Evolutionary conservation across 2,329 filamentous ascomycete genomes (phyloP).

Genomic region (Fusarium zealandicum): DNA sequence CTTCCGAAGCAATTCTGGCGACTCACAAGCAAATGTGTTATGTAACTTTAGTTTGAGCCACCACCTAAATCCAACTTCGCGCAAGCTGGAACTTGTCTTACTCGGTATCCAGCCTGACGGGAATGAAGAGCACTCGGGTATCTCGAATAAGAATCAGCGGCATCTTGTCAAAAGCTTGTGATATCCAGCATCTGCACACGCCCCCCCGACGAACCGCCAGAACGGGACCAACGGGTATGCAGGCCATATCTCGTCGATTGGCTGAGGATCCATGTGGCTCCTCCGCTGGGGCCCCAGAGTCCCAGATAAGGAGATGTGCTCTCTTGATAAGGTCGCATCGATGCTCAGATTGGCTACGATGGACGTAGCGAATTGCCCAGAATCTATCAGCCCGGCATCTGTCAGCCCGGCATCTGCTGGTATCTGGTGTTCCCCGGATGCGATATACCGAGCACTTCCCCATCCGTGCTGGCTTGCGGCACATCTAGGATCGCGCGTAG

Average conservation of each 20-base stretch:
- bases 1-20: constrained; percentile 14
- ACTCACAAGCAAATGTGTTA: constrained; percentile 32
- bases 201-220: background rate
- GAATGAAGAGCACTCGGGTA: background rate
- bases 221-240: constrained; percentile 2
- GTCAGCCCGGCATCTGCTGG: constrained; percentile 6
- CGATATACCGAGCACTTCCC: constrained; percentile 17
- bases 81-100: constrained; percentile 10
- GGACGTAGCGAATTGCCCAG: constrained; percentile 5
- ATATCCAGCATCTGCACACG: background rate
- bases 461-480: constrained; percentile 23
- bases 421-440: constrained; percentile 11
- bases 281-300: constrained; percentile 21
- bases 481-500: background rate
- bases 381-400: constrained; percentile 11
- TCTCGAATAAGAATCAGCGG: background rate
- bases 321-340: constrained; percentile 26
- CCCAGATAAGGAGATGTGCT: constrained; percentile 19
- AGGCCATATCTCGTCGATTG: constrained; percentile 22
- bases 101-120: constrained; percentile 3
- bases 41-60: constrained; percentile 25
- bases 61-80: constrained; percentile 26
- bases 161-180: background rate
- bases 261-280: constrained; percentile 30
- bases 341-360: constrained; percentile 19